Evolutionary conservation across 2,329 filamentous ascomycete species (phyloP).

Genomic region (Colletotrichum sojae): DNA sequence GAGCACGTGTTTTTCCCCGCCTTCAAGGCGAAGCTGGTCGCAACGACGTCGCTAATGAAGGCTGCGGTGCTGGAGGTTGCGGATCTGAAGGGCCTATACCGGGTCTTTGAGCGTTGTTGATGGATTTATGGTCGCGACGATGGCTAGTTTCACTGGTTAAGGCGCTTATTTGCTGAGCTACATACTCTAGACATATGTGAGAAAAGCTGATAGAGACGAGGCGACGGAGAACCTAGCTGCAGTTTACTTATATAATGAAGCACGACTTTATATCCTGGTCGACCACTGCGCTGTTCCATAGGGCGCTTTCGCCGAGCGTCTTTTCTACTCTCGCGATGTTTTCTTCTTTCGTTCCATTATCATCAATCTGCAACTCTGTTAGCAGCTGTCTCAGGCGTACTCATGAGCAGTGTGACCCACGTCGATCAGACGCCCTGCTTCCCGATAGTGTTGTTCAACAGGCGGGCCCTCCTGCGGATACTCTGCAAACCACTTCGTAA

Average conservation of each 20-base stretch:
- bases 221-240: background rate
- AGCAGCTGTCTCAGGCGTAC: background rate
- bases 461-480: background rate
- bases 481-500: background rate
- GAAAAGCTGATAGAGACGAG: background rate
- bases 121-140: background rate
- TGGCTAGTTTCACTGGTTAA: background rate
- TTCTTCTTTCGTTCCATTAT: constrained; percentile 19
- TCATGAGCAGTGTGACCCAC: background rate
- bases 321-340: constrained; percentile 1
- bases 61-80: constrained; percentile 87
- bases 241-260: background rate
- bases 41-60: constrained; percentile 82
- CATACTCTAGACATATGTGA: background rate
- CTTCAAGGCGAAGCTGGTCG: constrained; percentile 85
- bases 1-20: constrained; percentile 93
- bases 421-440: background rate
- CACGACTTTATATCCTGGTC: constrained; percentile 1
- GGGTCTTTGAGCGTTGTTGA: constrained; percentile 95
- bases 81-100: constrained; percentile 91
- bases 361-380: background rate
- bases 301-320: background rate
- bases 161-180: background rate
- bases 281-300: background rate
- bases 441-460: constrained; percentile 17